Percentiles rank a stretch among this genome's conserved stretches.
Evolutionary conservation across 2,329 filamentous ascomycete species (phyloP).

Genomic region (Fusarium sororula): DNA sequence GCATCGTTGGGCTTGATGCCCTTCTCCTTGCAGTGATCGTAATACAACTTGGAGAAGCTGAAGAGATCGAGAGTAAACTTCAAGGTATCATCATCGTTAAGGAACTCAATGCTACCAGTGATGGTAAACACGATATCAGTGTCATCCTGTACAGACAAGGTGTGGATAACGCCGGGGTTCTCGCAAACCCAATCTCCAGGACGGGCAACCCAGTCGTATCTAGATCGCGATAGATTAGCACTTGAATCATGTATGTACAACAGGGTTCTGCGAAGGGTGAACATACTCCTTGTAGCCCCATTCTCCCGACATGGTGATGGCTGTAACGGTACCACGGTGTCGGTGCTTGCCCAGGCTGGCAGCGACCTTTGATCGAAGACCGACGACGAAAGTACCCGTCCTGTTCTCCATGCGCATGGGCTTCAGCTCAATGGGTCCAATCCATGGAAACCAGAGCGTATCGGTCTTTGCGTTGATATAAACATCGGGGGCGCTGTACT

Average conservation of each 20-base stretch:
- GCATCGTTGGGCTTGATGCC: constrained; percentile 28
- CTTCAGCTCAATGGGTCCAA: constrained; percentile 31
- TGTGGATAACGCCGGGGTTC: constrained; percentile 39
- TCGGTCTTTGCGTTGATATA: constrained; percentile 36
- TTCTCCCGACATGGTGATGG: constrained; percentile 35
- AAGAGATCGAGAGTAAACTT: constrained; percentile 37
- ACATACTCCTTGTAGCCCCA: constrained; percentile 39
- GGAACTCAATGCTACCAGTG: constrained; percentile 39
- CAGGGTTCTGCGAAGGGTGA: not conserved
- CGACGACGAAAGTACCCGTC: constrained; percentile 30
- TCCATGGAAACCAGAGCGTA: constrained; percentile 37
- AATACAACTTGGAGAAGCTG: constrained; percentile 35
- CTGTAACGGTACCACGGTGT: constrained; percentile 31
- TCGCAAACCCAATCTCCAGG: constrained; percentile 40
- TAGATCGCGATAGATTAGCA: constrained; percentile 13
- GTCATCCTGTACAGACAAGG: constrained; percentile 34
- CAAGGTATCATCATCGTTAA: constrained; percentile 39
- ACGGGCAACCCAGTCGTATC: constrained; percentile 39
- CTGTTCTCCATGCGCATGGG: constrained; percentile 31
- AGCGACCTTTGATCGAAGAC: constrained; percentile 23
- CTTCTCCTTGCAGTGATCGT: constrained; percentile 27
- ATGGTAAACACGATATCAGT: constrained; percentile 40
- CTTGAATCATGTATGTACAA: rapidly evolving
- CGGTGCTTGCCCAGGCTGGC: constrained; percentile 31
- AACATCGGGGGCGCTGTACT: constrained; percentile 40